A percentile compares a stretch with the other conserved stretches of the same genome.
Conservation (phyloP, 2,329 filamentous ascomycete genomes). For the Helotiales sp. region DNA sequence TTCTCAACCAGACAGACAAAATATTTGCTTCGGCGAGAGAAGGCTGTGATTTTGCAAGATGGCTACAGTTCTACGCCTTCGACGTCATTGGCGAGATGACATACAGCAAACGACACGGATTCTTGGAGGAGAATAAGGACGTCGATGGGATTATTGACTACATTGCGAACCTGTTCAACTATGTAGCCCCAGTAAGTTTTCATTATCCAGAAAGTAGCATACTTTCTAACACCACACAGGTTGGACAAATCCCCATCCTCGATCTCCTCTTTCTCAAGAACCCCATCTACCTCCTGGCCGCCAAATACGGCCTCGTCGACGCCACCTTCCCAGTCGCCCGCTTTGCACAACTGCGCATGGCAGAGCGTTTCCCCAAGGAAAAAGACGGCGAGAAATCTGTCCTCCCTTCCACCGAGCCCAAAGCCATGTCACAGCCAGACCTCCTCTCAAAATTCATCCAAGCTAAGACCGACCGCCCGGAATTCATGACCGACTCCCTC, state of each 20-base stretch:
- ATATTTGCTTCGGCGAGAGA: slow-evolving; percentile 51
- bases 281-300: slow-evolving; percentile 70
- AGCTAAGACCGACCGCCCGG: slow-evolving; percentile 67
- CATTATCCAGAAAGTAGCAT: neutral
- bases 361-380: slow-evolving; percentile 59
- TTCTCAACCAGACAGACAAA: slow-evolving; percentile 65
- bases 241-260: slow-evolving; percentile 76
- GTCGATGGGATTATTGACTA: slow-evolving; percentile 75
- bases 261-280: slow-evolving; percentile 77
- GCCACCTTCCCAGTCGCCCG: slow-evolving; percentile 73
- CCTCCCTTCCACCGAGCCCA: slow-evolving; percentile 31
- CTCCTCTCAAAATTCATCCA: slow-evolving; percentile 75
- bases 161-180: slow-evolving; percentile 67
- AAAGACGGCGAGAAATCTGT: slow-evolving; percentile 17
- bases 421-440: slow-evolving; percentile 53
- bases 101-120: slow-evolving; percentile 76
- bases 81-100: slow-evolving; percentile 82
- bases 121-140: slow-evolving; percentile 75
- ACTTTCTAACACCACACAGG: slow-evolving; percentile 45
- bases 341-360: slow-evolving; percentile 72
- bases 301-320: slow-evolving; percentile 69
- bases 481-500: slow-evolving; percentile 72
- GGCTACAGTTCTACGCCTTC: slow-evolving; percentile 83
- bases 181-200: slow-evolving; percentile 67
- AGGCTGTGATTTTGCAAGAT: slow-evolving; percentile 68